Evolutionary conservation across 805 yeast genomes (phyloP).

Genomic region (Saccharomycopsis sp.): DNA sequence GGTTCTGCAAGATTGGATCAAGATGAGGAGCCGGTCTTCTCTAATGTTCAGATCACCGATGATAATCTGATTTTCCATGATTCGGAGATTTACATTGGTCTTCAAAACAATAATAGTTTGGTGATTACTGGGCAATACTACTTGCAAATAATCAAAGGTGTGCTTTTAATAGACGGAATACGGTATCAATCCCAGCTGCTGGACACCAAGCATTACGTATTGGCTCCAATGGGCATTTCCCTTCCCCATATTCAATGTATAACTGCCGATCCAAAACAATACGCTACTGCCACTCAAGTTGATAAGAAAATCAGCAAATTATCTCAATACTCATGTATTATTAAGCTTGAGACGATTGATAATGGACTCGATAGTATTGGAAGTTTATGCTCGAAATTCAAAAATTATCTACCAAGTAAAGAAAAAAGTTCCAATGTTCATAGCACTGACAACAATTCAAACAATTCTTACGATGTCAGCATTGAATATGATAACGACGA

Average conservation of each 20-base stretch:
- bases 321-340: slow-evolving; percentile 30
- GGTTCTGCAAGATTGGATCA: not conserved
- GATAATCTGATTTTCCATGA: slow-evolving; percentile 32
- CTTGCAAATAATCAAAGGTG: slow-evolving; percentile 37
- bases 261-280: slow-evolving; percentile 26
- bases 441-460: not conserved
- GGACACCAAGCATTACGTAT: slow-evolving; percentile 26
- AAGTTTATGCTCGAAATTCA: slow-evolving; percentile 36
- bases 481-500: not conserved
- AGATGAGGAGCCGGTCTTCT: slow-evolving; percentile 2
- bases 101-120: slow-evolving; percentile 21
- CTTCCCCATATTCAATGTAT: slow-evolving; percentile 37
- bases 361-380: slow-evolving; percentile 41
- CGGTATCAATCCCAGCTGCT: slow-evolving; percentile 24
- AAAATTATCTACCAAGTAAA: slow-evolving; percentile 31
- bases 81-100: slow-evolving; percentile 12
- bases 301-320: slow-evolving; percentile 20
- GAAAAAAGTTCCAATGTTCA: slow-evolving; percentile 1
- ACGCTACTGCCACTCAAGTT: slow-evolving; percentile 23
- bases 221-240: slow-evolving; percentile 29
- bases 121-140: slow-evolving; percentile 40
- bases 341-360: slow-evolving; percentile 29
- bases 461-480: not conserved
- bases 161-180: slow-evolving; percentile 35
- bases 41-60: slow-evolving; percentile 7